Conservation (phyloP, 2,329 filamentous ascomycete species). For the Verticillium tricorpus region DNA sequence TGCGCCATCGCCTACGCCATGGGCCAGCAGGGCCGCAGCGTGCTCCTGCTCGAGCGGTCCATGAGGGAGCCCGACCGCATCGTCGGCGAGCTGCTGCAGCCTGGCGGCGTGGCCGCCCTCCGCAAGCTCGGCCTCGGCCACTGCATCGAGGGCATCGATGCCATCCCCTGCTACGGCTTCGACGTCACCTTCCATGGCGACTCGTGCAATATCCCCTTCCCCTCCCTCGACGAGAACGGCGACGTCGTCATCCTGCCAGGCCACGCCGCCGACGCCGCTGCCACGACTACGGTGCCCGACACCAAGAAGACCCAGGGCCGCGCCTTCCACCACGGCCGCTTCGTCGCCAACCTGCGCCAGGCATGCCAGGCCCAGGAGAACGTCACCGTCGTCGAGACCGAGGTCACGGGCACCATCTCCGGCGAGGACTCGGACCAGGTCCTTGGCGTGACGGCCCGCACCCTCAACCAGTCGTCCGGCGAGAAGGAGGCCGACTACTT, state of each 20-base stretch:
- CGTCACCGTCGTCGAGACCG: slow-evolving; percentile 87
- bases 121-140: slow-evolving; percentile 73
- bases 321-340: slow-evolving; percentile 90
- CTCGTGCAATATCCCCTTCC: slow-evolving; percentile 74
- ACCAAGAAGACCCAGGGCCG: slow-evolving; percentile 56
- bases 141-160: slow-evolving; percentile 85
- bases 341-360: slow-evolving; percentile 76
- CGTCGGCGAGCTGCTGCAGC: slow-evolving; percentile 91
- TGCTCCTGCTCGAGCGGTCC: slow-evolving; percentile 83
- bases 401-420: slow-evolving; percentile 70
- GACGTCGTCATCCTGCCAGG: slow-evolving; percentile 24
- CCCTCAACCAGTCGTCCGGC: slow-evolving; percentile 51
- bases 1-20: slow-evolving; percentile 82
- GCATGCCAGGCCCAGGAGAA: slow-evolving; percentile 73
- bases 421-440: slow-evolving; percentile 66
- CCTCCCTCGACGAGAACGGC: slow-evolving; percentile 50
- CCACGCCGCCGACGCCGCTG: background rate
- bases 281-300: slow-evolving; percentile 11
- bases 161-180: slow-evolving; percentile 78
- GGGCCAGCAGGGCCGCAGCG: slow-evolving; percentile 83
- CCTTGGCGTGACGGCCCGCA: slow-evolving; percentile 75
- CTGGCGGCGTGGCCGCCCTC: slow-evolving; percentile 80
- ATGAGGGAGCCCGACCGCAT: slow-evolving; percentile 93
- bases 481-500: slow-evolving; percentile 66
- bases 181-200: slow-evolving; percentile 78